Evolutionary conservation across 169 alveolate genomes (phyloP).

Genomic region (Eimeria tenella): DNA sequence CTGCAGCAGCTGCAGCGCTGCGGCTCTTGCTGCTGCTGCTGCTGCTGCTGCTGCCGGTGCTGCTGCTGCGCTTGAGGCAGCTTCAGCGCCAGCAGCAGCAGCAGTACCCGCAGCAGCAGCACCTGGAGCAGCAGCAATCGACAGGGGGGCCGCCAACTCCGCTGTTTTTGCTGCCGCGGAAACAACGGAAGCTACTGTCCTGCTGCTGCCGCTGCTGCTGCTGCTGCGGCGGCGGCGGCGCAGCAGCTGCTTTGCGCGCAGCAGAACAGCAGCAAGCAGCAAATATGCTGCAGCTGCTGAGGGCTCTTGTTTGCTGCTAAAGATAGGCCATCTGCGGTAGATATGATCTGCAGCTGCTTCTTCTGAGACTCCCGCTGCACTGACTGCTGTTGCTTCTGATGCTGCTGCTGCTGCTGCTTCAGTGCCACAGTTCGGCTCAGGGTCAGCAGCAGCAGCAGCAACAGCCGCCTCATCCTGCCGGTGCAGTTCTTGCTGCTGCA

Average conservation of each 20-base stretch:
- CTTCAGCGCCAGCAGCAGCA: not conserved
- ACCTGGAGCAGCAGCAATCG: not conserved
- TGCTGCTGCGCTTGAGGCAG: not conserved
- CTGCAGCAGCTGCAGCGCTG: slow-evolving; percentile 28
- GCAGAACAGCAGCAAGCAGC: slow-evolving; percentile 26
- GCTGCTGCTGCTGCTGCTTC: not conserved
- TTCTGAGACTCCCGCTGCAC: not conserved
- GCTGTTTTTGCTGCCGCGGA: slow-evolving; percentile 29
- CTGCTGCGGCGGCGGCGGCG: slow-evolving; percentile 12
- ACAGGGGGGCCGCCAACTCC: not conserved
- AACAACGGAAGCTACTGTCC: not conserved
- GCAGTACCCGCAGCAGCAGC: not conserved
- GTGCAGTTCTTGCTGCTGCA: not conserved
- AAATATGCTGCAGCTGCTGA: not conserved
- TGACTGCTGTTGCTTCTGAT: not conserved
- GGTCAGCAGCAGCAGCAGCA: not conserved
- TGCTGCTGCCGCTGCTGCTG: slow-evolving; percentile 31
- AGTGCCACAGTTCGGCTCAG: not conserved
- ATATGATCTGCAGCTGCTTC: not conserved
- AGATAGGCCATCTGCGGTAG: not conserved
- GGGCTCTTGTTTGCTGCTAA: not conserved
- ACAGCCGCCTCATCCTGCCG: not conserved
- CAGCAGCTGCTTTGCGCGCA: slow-evolving; percentile 41
- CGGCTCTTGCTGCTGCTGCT: not conserved
- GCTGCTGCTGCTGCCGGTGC: slow-evolving; percentile 19